Percentiles rank a stretch among this genome's conserved stretches.
phyloP scores from a whole-genome alignment of 352 stramenopile species.

The Phytopythium vexans region DNA sequence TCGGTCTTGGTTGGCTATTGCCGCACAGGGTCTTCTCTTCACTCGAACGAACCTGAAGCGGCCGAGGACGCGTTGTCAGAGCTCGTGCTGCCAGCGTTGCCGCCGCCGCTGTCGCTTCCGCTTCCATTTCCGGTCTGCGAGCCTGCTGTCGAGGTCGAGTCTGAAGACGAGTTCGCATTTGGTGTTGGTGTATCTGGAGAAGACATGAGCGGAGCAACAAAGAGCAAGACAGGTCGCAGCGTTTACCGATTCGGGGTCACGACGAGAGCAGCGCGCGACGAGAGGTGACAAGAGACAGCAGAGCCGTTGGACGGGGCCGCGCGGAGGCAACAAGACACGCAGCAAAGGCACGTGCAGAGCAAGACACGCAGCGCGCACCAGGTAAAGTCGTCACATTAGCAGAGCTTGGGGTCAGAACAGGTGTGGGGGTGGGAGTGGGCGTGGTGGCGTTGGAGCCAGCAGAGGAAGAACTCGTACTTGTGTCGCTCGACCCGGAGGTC shows the following conservation, averaged over 20 bases:
- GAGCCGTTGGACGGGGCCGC: too few relatives aligned
- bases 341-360: too few relatives aligned
- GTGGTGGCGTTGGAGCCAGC: neutral
- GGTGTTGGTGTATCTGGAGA: too few relatives aligned
- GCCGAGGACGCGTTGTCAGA: constrained; percentile 11
- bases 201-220: too few relatives aligned
- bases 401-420: neutral
- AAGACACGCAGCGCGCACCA: too few relatives aligned
- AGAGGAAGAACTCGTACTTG: neutral
- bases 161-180: neutral
- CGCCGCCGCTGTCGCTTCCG: constrained; percentile 7
- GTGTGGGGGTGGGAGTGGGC: neutral
- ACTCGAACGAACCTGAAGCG: neutral
- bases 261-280: too few relatives aligned
- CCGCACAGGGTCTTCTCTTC: neutral
- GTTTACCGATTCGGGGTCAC: too few relatives aligned
- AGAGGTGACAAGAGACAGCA: too few relatives aligned
- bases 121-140: neutral
- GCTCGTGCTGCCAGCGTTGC: constrained; percentile 9
- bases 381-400: too few relatives aligned
- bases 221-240: too few relatives aligned
- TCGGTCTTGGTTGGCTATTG: neutral
- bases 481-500: neutral
- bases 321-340: too few relatives aligned
- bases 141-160: neutral